phyloP scores from a whole-genome alignment of 805 yeast genomes.

The Myxozyma melibiosi region DNA sequence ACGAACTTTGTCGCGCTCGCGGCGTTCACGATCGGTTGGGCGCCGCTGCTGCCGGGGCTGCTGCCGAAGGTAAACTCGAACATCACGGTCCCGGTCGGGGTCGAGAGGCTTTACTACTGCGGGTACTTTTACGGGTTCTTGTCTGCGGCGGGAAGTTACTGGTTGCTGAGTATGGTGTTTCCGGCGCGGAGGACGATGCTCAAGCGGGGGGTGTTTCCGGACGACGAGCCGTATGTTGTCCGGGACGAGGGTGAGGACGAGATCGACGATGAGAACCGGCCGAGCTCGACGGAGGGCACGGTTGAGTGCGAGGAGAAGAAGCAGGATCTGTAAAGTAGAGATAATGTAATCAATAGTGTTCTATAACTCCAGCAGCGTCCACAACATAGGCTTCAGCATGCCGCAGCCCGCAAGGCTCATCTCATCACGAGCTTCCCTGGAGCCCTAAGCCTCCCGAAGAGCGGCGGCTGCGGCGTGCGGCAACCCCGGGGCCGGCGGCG shows the following conservation, averaged over 20 bases:
- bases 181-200: conserved; percentile 26
- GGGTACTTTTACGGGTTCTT: conserved; percentile 35
- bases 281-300: too few relatives aligned
- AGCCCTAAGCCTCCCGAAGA: conserved; percentile 4
- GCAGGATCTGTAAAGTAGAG: too few relatives aligned
- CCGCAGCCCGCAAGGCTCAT: conserved; percentile 9
- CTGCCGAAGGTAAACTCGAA: conserved; percentile 17
- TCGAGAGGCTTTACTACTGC: conserved; percentile 32
- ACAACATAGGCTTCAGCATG: not conserved
- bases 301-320: too few relatives aligned
- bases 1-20: conserved; percentile 48
- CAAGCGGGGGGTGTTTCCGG: conserved; percentile 16
- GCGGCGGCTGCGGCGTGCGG: conserved; percentile 22
- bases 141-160: conserved; percentile 27
- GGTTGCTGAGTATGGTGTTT: conserved; percentile 11
- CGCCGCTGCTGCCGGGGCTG: conserved; percentile 21
- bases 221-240: not conserved
- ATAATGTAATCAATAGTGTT: too few relatives aligned
- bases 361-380: not conserved
- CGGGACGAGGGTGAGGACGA: not conserved
- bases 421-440: too few relatives aligned
- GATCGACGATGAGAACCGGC: not conserved
- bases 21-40: conserved; percentile 43
- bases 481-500: too few relatives aligned
- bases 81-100: conserved; percentile 11